Evolutionary conservation across 208 protist genomes (phyloP).

Genomic region (Trypanosoma melophagium): DNA sequence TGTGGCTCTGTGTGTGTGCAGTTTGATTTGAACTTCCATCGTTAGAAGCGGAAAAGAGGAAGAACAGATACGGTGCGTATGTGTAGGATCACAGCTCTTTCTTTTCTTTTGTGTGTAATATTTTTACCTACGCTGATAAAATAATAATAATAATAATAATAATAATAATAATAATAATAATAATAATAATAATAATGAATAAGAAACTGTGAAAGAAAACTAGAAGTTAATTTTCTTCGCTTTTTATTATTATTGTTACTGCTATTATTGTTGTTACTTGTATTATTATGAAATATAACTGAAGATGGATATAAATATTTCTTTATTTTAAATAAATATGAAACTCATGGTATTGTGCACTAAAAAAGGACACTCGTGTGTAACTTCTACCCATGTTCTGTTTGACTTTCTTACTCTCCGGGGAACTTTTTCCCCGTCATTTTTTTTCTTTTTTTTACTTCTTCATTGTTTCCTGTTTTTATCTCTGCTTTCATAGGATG

Average conservation of each 20-base stretch:
- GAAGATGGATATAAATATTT: too few relatives aligned
- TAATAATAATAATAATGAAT: too few relatives aligned
- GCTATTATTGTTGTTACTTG: conserved; percentile 1
- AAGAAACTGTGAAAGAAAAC: conserved; percentile 3
- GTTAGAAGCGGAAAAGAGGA: conserved; percentile 1
- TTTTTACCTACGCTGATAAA: too few relatives aligned
- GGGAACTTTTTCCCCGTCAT: not conserved
- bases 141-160: too few relatives aligned
- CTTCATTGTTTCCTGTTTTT: too few relatives aligned
- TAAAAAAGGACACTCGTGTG: too few relatives aligned
- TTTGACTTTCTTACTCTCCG: not conserved
- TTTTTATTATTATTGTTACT: conserved; percentile 23
- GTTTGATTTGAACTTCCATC: too few relatives aligned
- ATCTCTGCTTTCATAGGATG: too few relatives aligned
- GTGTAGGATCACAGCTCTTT: conserved; percentile 14
- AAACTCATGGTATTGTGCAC: not conserved
- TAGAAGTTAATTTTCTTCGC: not conserved
- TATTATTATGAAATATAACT: conserved; percentile 10
- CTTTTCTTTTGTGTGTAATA: conserved; percentile 1
- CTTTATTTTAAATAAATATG: too few relatives aligned
- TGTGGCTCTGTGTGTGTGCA: too few relatives aligned
- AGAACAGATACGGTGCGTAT: conserved; percentile 6
- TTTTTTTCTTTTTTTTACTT: not conserved
- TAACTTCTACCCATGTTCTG: too few relatives aligned
- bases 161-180: too few relatives aligned